Evolutionary conservation across 148 eudicot genomes (phyloP), one percentile per base, ranked within the genome.

Genomic region (Pouteria glomerata): DNA sequence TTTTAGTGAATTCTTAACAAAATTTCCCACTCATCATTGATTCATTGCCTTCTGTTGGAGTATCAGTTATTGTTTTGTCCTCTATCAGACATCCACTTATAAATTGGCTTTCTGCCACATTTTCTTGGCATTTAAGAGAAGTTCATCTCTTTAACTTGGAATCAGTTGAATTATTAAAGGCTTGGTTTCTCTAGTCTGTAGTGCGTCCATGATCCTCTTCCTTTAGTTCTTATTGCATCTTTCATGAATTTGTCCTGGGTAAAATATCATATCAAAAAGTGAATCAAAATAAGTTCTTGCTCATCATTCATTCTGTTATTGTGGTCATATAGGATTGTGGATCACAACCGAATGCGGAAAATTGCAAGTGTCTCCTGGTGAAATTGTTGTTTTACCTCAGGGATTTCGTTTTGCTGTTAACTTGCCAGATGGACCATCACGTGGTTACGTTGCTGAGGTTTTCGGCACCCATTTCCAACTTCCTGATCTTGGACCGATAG

Each of bases 401-500:
- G 99, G 99, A 68, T 91, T 89, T 35, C 96, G 97, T 67, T 95
- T 95, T 58, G 77, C 71, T 53, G 75, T 95, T 69, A 74, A 73
- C 76, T 79, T 94, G 74, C 98, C 96, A 16, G 98, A 94, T 80
- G 98, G 98, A 53, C 97, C 97, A 47, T 91, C 97, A 44, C 90
- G 98, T 44, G 98, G 97, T 42, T 94, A 94, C 72, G 96, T 94
- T 19, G 91, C 98, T 66, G 98, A 94, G 75, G 81, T 87, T 57
- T 94, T 94, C 69, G 98, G 97, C 74, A 76, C 96, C 47, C 98
- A 94, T 82, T 91, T 87, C 74, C 96, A 91, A 77, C 98, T 94
- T 70, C 97, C 98, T 59, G 98, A 94, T 73, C 90, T 91, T 68
- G 98, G 98, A 37, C 98, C 97, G 53, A 91, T 94, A 82, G 98